Conservation (phyloP, 2,329 filamentous ascomycete species). For the Thermomyces lanuginosus region DNA sequence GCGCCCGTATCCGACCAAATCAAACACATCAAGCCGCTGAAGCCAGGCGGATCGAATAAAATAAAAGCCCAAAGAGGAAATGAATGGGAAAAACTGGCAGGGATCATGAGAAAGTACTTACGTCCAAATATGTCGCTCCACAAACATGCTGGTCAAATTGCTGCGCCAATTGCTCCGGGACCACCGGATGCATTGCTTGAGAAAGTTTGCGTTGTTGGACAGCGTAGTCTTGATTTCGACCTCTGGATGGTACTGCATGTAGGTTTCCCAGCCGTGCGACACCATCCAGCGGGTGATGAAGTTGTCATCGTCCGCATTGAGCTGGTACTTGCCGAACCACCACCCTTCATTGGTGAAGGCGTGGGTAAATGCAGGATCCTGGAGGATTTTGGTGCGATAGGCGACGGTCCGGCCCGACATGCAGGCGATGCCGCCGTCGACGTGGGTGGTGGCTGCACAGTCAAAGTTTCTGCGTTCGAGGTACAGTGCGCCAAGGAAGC, state of each 20-base stretch:
- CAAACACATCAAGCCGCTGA: not conserved
- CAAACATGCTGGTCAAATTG: conserved; percentile 78
- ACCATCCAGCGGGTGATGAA: conserved; percentile 96
- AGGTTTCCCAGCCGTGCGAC: conserved; percentile 80
- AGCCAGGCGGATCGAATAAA: not conserved
- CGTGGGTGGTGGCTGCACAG: conserved; percentile 85
- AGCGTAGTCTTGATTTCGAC: conserved; percentile 87
- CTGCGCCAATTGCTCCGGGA: conserved; percentile 95
- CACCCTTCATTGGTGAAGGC: conserved; percentile 86
- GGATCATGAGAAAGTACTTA: conserved; percentile 49
- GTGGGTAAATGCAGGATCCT: conserved; percentile 69
- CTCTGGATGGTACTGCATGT: conserved; percentile 82
- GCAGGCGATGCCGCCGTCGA: conserved; percentile 91
- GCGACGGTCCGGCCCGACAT: conserved; percentile 89
- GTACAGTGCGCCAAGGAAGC: conserved; percentile 82
- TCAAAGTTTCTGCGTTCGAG: conserved; percentile 92
- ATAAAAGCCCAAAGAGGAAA: conserved; percentile 7
- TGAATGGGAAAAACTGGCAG: no score
- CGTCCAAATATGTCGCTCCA: conserved; percentile 72
- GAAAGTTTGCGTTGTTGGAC: conserved; percentile 72
- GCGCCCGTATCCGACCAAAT: not conserved
- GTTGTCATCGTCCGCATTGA: conserved; percentile 96
- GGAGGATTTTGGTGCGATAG: conserved; percentile 75
- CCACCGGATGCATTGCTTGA: conserved; percentile 89
- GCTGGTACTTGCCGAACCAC: conserved; percentile 59